phyloP scores from a whole-genome alignment of 148 eudicot species.

The Talinum fruticosum region DNA sequence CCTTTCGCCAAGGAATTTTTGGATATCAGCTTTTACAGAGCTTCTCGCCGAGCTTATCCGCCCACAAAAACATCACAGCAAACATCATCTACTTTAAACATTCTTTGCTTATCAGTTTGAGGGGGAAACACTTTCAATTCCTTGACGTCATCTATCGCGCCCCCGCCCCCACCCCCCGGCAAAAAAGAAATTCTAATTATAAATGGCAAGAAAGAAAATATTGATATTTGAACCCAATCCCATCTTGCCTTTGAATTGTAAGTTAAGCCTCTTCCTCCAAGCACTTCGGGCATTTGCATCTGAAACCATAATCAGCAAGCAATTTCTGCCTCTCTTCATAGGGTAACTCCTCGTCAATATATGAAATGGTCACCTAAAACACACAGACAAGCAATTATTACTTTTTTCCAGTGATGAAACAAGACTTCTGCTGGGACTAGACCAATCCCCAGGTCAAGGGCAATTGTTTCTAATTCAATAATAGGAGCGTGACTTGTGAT shows the following conservation, averaged over 20 bases:
- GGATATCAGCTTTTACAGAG: too few relatives aligned
- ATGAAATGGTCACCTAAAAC: conserved; percentile 84
- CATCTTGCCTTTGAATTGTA: background rate
- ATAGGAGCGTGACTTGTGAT: background rate
- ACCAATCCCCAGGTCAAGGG: background rate
- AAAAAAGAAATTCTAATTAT: background rate
- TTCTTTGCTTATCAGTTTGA: too few relatives aligned
- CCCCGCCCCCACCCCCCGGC: too few relatives aligned
- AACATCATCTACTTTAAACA: too few relatives aligned
- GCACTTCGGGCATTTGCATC: conserved; percentile 78
- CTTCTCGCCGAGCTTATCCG: too few relatives aligned
- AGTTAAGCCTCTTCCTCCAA: conserved; percentile 39
- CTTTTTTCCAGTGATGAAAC: background rate
- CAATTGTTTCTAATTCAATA: background rate
- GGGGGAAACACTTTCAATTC: too few relatives aligned
- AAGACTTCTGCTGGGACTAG: background rate
- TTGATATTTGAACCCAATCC: background rate
- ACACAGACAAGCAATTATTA: background rate
- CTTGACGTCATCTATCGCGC: too few relatives aligned
- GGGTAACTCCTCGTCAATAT: conserved; percentile 82
- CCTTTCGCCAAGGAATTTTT: too few relatives aligned
- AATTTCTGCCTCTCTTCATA: conserved; percentile 66
- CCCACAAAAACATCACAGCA: too few relatives aligned
- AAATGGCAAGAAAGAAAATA: background rate
- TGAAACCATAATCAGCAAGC: conserved; percentile 89